phyloP scores from a whole-genome alignment of 148 eudicot species.

The Tetragonia tetragonoides region DNA sequence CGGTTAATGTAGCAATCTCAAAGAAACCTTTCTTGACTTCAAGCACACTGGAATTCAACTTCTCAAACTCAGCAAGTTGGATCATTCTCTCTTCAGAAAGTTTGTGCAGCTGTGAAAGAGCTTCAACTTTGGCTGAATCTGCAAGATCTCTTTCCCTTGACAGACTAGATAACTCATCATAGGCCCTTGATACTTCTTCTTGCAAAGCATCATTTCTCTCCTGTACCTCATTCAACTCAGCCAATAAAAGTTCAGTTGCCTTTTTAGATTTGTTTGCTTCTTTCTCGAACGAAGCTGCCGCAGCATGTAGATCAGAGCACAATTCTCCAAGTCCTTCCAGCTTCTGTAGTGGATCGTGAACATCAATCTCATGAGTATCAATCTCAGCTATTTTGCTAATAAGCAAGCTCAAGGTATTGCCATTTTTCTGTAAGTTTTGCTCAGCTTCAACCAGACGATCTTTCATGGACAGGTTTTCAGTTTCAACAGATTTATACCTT shows the following conservation, averaged over 20 bases:
- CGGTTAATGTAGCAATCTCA: slow-evolving; percentile 37
- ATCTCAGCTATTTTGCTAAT: slow-evolving; percentile 47
- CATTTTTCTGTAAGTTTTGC: slow-evolving; percentile 49
- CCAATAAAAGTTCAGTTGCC: slow-evolving; percentile 87
- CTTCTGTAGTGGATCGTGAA: slow-evolving; percentile 62
- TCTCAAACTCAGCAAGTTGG: slow-evolving; percentile 47
- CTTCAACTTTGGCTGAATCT: slow-evolving; percentile 64
- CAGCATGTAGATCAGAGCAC: slow-evolving; percentile 50
- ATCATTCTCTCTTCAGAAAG: slow-evolving; percentile 58
- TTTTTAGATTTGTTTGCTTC: slow-evolving; percentile 74
- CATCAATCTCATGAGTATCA: slow-evolving; percentile 36
- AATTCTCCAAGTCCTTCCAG: slow-evolving; percentile 51
- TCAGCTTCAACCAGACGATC: slow-evolving; percentile 55
- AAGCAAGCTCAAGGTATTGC: slow-evolving; percentile 51
- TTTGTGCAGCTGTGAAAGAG: slow-evolving; percentile 56
- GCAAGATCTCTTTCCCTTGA: slow-evolving; percentile 63
- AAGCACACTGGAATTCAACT: slow-evolving; percentile 41
- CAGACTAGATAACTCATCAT: slow-evolving; percentile 46
- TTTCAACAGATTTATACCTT: slow-evolving; percentile 42
- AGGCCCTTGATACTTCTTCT: slow-evolving; percentile 65
- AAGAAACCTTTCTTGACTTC: slow-evolving; percentile 47
- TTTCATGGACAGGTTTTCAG: slow-evolving; percentile 52
- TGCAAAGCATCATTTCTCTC: slow-evolving; percentile 88
- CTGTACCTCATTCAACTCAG: slow-evolving; percentile 97
- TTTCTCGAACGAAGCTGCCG: slow-evolving; percentile 53